A percentile compares a stretch with the other conserved stretches of the same genome.
Conservation (phyloP, 2,329 filamentous ascomycete genomes). For the Sporothrix pseudoabietina region DNA sequence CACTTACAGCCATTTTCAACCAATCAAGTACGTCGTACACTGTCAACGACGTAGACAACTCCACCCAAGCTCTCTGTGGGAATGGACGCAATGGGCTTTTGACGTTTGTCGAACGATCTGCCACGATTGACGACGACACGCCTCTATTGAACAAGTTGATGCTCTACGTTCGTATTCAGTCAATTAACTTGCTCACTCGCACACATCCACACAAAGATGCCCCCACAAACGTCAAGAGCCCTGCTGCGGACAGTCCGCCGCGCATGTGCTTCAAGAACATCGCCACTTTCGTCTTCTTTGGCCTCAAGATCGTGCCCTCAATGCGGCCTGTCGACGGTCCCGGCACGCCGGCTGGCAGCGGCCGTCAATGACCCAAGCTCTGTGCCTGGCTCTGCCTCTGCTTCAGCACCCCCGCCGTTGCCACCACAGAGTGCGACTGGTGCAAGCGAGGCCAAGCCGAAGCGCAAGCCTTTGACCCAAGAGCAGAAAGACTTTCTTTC, state of each 20-base stretch:
- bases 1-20: not conserved
- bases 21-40: not conserved
- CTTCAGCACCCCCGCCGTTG: not conserved
- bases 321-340: conserved; percentile 31
- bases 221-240: not conserved
- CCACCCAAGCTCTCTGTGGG: conserved; percentile 17
- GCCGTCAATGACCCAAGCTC: conserved; percentile 5
- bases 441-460: conserved; percentile 38
- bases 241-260: conserved; percentile 21
- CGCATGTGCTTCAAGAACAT: not conserved
- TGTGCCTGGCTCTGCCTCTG: not conserved
- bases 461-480: conserved; percentile 64
- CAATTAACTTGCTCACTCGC: no score
- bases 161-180: not conserved
- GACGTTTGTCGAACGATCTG: not conserved
- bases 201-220: conserved; percentile 12
- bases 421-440: not conserved
- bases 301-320: conserved; percentile 27
- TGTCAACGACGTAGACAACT: not conserved
- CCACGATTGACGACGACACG: not conserved
- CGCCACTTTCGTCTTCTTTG: not conserved
- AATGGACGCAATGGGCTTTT: not conserved
- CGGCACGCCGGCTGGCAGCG: conserved; percentile 30
- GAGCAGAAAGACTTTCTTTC: conserved; percentile 75
- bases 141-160: not conserved